Base-by-base conservation (phyloP, 176 grass and related monocot species). In the Triticum urartu region DNA sequence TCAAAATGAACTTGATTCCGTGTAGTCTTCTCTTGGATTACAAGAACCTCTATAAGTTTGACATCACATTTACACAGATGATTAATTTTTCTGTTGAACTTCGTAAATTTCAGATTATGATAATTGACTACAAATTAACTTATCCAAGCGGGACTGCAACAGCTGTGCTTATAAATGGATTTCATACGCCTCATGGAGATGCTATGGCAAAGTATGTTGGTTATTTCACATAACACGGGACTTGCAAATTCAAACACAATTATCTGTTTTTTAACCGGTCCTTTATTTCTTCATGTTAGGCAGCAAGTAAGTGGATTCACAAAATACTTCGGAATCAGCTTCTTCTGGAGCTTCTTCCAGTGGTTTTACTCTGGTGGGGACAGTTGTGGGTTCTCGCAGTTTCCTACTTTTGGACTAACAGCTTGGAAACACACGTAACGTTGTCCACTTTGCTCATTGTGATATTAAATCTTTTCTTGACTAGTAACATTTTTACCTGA, bases 111-210 rank as follows among this genome's bases (percentile, higher is more conserved):
- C 92, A 99, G 94, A 85, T 96, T 75, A 94, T 99, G 97, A 90
- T 99, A 88, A 90, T 96, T 59, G 94, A 99, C 64, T 94, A 91
- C 85, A 94, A 93, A 75, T 85, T 99, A 81, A 94, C 92, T 74
- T 99, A 99, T 84, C 97, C 97, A 85, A 99, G 97, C 12, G 97
- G 97, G n/a, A 99, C 94, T 26, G 97, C 97, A 65, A 96, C 97
- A 26, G 97, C 97, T 84, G 94, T 99, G 58, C 92, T 99, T 65
- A 99, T 99, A 88, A 99, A 99, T 88, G 97, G 97, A 83, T 99
- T 99, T 67, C 97, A 99, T 88, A 96, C 92, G 0, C 78, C 90
- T 42, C 90, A 88, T 83, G 97, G 97, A 91, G 92, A 99, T 92
- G 86, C 85, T 20, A 90, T 83, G 87, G 94, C 89, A 25, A 99